These are phyloP conservation scores for Ophiostoma sp. DNA, from an alignment of 2,329 filamentous ascomycete species.

Conservation along the genomic window DNA sequence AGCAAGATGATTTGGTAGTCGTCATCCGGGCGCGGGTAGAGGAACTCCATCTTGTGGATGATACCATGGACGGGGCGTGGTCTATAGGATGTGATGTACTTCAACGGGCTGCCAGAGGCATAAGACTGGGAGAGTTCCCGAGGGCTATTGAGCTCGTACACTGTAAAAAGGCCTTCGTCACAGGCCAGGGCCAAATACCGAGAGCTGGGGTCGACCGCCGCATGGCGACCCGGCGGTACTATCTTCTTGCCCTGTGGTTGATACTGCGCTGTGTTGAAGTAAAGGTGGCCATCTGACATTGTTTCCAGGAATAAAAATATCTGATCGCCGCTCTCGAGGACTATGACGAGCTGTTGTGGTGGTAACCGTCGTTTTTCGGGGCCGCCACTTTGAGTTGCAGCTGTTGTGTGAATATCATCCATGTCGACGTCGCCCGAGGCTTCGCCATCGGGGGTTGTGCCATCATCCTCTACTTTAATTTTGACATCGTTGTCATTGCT, in stretches of 20 bases:
- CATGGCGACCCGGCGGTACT: slow-evolving; percentile 56
- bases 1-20: slow-evolving; percentile 70
- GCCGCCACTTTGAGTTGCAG: neutral
- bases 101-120: slow-evolving; percentile 40
- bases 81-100: slow-evolving; percentile 51
- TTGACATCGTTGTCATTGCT: slow-evolving; percentile 29
- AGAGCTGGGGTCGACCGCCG: slow-evolving; percentile 74
- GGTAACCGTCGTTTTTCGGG: slow-evolving; percentile 44
- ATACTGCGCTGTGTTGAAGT: slow-evolving; percentile 58
- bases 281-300: slow-evolving; percentile 39
- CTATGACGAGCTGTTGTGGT: slow-evolving; percentile 74
- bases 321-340: slow-evolving; percentile 66
- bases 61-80: slow-evolving; percentile 56
- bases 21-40: slow-evolving; percentile 64
- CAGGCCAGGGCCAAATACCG: slow-evolving; percentile 65
- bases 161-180: slow-evolving; percentile 61
- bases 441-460: slow-evolving; percentile 23
- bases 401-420: neutral
- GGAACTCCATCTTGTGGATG: slow-evolving; percentile 83
- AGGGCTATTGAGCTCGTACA: slow-evolving; percentile 64
- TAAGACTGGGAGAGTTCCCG: slow-evolving; percentile 48
- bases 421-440: neutral
- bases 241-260: slow-evolving; percentile 51
- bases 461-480: slow-evolving; percentile 40
- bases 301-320: slow-evolving; percentile 67